phyloP scores from a whole-genome alignment of 768 basidiomycete genomes.

The Tubosaeta sp. region DNA sequence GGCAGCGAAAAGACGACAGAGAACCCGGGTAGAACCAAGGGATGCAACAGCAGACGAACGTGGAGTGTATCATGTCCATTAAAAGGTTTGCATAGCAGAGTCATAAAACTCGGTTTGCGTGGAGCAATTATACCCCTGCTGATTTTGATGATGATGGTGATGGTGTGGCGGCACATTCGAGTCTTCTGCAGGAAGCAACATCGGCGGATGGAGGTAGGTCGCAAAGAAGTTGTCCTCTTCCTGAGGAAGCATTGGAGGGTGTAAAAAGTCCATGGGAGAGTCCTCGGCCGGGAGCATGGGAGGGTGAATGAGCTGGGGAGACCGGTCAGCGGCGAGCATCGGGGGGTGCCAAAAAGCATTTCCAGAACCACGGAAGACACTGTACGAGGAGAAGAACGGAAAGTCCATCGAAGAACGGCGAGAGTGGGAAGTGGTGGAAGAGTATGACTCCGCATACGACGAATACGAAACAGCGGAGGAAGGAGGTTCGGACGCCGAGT shows the following conservation, averaged over 20 bases:
- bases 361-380: slow-evolving; percentile 51
- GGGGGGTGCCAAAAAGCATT: slow-evolving; percentile 76
- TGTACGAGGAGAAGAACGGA: slow-evolving; percentile 54
- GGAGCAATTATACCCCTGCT: slow-evolving; percentile 14
- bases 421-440: slow-evolving; percentile 54
- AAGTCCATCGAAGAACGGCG: slow-evolving; percentile 62
- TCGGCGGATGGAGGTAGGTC: slow-evolving; percentile 52
- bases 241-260: slow-evolving; percentile 54
- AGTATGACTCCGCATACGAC: slow-evolving; percentile 60
- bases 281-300: slow-evolving; percentile 65
- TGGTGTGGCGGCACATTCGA: slow-evolving; percentile 17
- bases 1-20: neutral
- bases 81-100: slow-evolving; percentile 33
- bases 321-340: slow-evolving; percentile 57
- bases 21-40: slow-evolving; percentile 3
- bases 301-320: slow-evolving; percentile 60
- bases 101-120: slow-evolving; percentile 32
- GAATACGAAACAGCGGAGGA: slow-evolving; percentile 62
- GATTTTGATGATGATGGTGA: slow-evolving; percentile 15
- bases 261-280: slow-evolving; percentile 69
- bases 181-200: slow-evolving; percentile 44
- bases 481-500: slow-evolving; percentile 46
- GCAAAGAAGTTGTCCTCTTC: slow-evolving; percentile 63
- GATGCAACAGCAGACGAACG: neutral
- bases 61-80: slow-evolving; percentile 6